A percentile compares a stretch with the other conserved stretches of the same genome.
Conservation (phyloP, 345 rosid species). For the Hypericum androsaemum region DNA sequence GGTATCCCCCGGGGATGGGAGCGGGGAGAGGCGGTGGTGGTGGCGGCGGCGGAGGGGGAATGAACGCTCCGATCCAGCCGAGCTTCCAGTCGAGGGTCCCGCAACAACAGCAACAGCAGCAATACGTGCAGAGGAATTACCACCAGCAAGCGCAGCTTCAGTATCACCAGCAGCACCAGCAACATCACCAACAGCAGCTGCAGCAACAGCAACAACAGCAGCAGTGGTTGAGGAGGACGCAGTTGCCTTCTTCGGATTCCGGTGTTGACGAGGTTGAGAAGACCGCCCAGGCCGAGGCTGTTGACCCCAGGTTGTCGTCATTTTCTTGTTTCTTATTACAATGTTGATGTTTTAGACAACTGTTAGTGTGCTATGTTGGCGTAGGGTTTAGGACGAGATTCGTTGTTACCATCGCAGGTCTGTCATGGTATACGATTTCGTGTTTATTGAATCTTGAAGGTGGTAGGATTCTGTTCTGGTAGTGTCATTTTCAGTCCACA, state of each 20-base stretch:
- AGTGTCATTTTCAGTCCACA: too few relatives aligned
- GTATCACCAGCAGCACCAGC: slow-evolving; percentile 32
- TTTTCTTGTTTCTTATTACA: not conserved
- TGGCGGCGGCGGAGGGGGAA: slow-evolving; percentile 14
- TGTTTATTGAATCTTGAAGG: too few relatives aligned
- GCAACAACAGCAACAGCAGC: slow-evolving; percentile 43
- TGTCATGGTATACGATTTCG: too few relatives aligned
- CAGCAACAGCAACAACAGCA: slow-evolving; percentile 40
- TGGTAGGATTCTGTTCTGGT: too few relatives aligned
- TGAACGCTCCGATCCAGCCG: slow-evolving; percentile 8
- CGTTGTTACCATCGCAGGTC: too few relatives aligned
- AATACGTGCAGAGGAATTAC: slow-evolving; percentile 43
- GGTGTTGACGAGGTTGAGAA: slow-evolving; percentile 58
- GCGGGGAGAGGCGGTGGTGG: slow-evolving; percentile 19
- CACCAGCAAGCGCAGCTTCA: slow-evolving; percentile 35
- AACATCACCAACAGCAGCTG: slow-evolving; percentile 26
- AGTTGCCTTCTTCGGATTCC: slow-evolving; percentile 28
- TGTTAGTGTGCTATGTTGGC: too few relatives aligned
- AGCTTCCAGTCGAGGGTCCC: slow-evolving; percentile 31
- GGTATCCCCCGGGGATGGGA: slow-evolving; percentile 29
- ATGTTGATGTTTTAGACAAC: too few relatives aligned
- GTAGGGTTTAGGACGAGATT: too few relatives aligned
- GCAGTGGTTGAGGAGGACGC: slow-evolving; percentile 62
- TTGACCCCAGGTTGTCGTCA: slow-evolving; percentile 50
- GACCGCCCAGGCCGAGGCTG: slow-evolving; percentile 73